Conservation (phyloP, 2,329 filamentous ascomycete genomes). For the Penicillium nordicum region DNA sequence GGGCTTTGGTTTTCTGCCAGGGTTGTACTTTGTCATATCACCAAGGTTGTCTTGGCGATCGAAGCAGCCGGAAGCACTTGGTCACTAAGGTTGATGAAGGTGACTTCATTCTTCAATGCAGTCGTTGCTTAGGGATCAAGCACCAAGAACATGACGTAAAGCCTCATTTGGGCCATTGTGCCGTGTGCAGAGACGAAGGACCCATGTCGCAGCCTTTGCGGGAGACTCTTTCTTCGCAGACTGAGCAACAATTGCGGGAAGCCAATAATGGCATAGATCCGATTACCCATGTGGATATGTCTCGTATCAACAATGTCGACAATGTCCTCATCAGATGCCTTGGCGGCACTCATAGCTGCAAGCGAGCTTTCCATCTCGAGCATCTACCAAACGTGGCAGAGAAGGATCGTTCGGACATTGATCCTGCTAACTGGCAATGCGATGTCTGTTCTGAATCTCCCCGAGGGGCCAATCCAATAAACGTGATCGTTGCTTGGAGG, state of each 20-base stretch:
- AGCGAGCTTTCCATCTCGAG: slow-evolving; percentile 75
- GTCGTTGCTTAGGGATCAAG: slow-evolving; percentile 68
- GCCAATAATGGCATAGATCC: slow-evolving; percentile 79
- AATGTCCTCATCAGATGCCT: slow-evolving; percentile 79
- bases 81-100: slow-evolving; percentile 78
- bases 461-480: slow-evolving; percentile 58
- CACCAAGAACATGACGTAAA: slow-evolving; percentile 64
- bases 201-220: slow-evolving; percentile 72
- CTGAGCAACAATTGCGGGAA: slow-evolving; percentile 79
- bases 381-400: slow-evolving; percentile 61
- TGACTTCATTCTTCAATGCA: slow-evolving; percentile 85
- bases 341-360: slow-evolving; percentile 55
- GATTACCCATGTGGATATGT: slow-evolving; percentile 58
- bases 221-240: slow-evolving; percentile 65
- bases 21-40: slow-evolving; percentile 85
- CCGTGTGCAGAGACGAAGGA: slow-evolving; percentile 64
- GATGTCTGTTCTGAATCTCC: slow-evolving; percentile 66
- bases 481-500: slow-evolving; percentile 84
- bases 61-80: slow-evolving; percentile 74
- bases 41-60: slow-evolving; percentile 72
- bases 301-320: slow-evolving; percentile 68
- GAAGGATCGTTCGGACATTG: slow-evolving; percentile 36
- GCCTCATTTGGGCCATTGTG: slow-evolving; percentile 70
- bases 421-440: slow-evolving; percentile 79
- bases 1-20: slow-evolving; percentile 79